Evolutionary conservation across 805 yeast species (phyloP).

Genomic region (Saccharomycopsis selenospora): DNA sequence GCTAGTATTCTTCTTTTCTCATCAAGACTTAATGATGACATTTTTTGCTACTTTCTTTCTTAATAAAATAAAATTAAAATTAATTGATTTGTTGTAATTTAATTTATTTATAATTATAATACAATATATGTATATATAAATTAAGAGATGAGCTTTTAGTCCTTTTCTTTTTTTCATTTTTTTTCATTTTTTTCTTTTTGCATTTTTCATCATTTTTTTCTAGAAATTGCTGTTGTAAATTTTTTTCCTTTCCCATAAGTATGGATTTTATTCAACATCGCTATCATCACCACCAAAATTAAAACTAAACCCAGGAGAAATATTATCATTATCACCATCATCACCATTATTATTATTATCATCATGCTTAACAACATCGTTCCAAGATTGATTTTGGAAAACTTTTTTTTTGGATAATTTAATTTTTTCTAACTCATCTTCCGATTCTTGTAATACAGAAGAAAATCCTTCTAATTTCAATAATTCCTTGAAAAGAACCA

Average conservation of each 20-base stretch:
- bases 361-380: slow-evolving; percentile 30
- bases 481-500: slow-evolving; percentile 49
- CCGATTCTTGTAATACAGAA: slow-evolving; percentile 31
- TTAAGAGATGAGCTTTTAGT: too few species aligned
- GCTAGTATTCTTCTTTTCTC: slow-evolving; percentile 36
- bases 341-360: not conserved
- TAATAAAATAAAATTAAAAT: too few species aligned
- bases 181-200: too few species aligned
- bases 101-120: too few species aligned
- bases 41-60: too few species aligned
- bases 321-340: slow-evolving; percentile 23
- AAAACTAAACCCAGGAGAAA: slow-evolving; percentile 23
- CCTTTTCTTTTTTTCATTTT: too few species aligned
- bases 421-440: slow-evolving; percentile 29
- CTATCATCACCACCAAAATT: slow-evolving; percentile 29
- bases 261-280: slow-evolving; percentile 24
- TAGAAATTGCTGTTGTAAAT: too few species aligned
- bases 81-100: too few species aligned
- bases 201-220: too few species aligned
- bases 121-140: too few species aligned
- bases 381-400: slow-evolving; percentile 49
- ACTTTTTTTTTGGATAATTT: slow-evolving; percentile 28
- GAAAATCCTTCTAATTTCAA: slow-evolving; percentile 35
- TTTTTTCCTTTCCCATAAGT: not conserved
- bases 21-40: slow-evolving; percentile 2